Evolutionary conservation across 805 yeast genomes (phyloP).

Genomic region (Candida palmyrensis): DNA sequence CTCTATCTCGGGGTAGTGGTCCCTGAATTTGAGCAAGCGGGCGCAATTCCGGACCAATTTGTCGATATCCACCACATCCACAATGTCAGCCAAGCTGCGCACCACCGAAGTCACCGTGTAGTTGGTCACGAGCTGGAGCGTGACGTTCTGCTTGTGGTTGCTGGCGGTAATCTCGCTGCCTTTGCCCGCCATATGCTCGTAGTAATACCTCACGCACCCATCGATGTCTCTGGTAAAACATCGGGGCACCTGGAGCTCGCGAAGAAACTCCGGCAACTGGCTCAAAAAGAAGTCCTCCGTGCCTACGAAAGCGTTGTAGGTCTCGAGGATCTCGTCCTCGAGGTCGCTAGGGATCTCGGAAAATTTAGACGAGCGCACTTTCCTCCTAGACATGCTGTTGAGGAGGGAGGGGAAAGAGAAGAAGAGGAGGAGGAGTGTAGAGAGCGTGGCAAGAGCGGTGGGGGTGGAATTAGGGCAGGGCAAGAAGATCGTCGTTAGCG

Average conservation of each 20-base stretch:
- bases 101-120: conserved; percentile 22
- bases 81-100: conserved; percentile 14
- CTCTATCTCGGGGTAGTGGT: conserved; percentile 21
- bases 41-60: conserved; percentile 25
- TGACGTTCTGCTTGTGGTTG: conserved; percentile 19
- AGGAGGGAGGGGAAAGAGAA: too few species aligned
- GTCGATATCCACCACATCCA: conserved; percentile 38
- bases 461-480: too few species aligned
- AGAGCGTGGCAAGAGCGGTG: too few species aligned
- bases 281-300: conserved; percentile 23
- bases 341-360: conserved; percentile 12
- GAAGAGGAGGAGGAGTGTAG: too few species aligned
- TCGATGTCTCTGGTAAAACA: conserved; percentile 29
- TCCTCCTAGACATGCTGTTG: conserved; percentile 2
- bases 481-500: too few species aligned
- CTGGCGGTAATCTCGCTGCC: conserved; percentile 7
- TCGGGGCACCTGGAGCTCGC: conserved; percentile 20
- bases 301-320: conserved; percentile 15
- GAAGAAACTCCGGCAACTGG: conserved; percentile 21
- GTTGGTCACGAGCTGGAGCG: conserved; percentile 20
- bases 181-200: conserved; percentile 16
- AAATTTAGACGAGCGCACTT: conserved; percentile 8
- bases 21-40: conserved; percentile 27
- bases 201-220: conserved; percentile 28
- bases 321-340: conserved; percentile 33